These are phyloP conservation scores for Suhomyces wounanorum DNA, from an alignment of 1,139 yeast species.

Conservation along the genomic window DNA sequence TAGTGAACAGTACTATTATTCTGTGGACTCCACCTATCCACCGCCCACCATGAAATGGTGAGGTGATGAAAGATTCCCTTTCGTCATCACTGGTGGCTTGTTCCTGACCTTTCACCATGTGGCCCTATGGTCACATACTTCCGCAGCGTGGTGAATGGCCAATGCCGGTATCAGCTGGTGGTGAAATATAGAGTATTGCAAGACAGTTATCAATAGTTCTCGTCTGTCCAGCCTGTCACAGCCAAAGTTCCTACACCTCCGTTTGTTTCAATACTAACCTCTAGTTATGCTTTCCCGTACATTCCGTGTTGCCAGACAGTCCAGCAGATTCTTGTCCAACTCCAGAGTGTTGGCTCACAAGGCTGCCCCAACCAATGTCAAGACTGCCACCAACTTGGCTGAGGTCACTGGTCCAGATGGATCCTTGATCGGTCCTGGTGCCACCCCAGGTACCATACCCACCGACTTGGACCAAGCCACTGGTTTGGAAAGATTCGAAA, in stretches of 20 bases:
- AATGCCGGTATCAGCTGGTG: too few relatives aligned
- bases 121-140: too few relatives aligned
- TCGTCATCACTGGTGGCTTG: too few relatives aligned
- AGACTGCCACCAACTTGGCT: conserved; percentile 67
- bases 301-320: conserved; percentile 41
- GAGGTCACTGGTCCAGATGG: conserved; percentile 78
- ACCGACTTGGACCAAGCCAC: conserved; percentile 95
- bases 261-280: conserved; percentile 26
- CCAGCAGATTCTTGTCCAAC: conserved; percentile 44
- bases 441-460: conserved; percentile 80
- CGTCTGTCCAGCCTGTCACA: neutral
- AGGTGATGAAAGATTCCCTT: too few relatives aligned
- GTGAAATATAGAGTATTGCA: too few relatives aligned
- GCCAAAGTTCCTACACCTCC: neutral
- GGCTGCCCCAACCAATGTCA: conserved; percentile 26
- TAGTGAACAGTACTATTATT: neutral
- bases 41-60: too few relatives aligned
- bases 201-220: neutral
- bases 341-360: conserved; percentile 32
- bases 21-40: too few relatives aligned
- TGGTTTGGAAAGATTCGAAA: conserved; percentile 96
- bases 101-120: too few relatives aligned
- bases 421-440: conserved; percentile 89
- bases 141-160: too few relatives aligned
- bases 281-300: conserved; percentile 44